Evolutionary conservation across 306 rosid species (phyloP).

Genomic region (Glycine soja): DNA sequence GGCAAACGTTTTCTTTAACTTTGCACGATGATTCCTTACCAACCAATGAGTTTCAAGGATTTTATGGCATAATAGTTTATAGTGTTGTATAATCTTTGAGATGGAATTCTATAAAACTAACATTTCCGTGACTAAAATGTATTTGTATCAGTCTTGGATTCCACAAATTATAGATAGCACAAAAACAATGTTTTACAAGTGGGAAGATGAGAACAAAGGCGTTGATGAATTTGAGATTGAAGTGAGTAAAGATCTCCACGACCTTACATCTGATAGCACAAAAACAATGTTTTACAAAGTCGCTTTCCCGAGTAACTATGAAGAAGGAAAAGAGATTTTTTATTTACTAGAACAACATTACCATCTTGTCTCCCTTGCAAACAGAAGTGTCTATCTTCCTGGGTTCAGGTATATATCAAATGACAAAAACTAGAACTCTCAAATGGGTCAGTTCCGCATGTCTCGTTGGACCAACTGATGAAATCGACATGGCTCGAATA

Average conservation of each 20-base stretch:
- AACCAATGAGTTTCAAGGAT: not conserved
- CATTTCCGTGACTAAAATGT: not conserved
- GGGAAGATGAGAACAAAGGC: conserved; percentile 58
- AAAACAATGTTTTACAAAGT: no score
- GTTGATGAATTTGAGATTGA: conserved; percentile 65
- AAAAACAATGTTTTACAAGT: conserved; percentile 49
- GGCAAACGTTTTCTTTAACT: no score
- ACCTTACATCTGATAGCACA: conserved; percentile 54
- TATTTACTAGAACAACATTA: conserved; percentile 58
- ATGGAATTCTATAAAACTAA: not conserved
- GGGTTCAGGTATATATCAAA: no score
- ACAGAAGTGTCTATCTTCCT: conserved; percentile 52
- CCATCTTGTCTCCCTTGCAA: conserved; percentile 47
- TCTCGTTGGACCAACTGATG: no score
- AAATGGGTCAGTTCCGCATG: no score
- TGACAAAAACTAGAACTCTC: no score
- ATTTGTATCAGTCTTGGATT: conserved; percentile 56
- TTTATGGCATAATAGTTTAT: not conserved
- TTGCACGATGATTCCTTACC: no score
- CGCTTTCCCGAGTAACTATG: conserved; percentile 67
- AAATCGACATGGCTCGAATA: no score
- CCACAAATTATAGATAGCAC: conserved; percentile 56
- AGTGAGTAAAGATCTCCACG: conserved; percentile 51
- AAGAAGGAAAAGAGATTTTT: conserved; percentile 68
- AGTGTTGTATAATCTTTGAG: not conserved